phyloP scores from a whole-genome alignment of 257 asterid genomes.

The Fraxinus excelsior region DNA sequence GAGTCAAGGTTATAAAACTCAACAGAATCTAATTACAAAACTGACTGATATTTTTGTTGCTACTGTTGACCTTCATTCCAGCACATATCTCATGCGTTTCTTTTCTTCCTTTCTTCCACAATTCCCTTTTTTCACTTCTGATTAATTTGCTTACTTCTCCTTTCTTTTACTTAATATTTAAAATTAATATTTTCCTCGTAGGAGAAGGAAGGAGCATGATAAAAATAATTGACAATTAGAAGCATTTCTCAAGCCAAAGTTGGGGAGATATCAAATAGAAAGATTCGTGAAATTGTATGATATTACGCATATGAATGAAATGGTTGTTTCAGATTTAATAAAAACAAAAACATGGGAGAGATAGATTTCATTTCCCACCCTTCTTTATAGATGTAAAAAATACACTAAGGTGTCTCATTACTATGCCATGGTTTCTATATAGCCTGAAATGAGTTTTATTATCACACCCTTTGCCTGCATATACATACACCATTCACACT shows the following conservation, averaged over 20 bases:
- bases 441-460: neutral
- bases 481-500: neutral
- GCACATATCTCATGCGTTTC: neutral
- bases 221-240: constrained; percentile 6
- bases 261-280: neutral
- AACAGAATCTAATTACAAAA: neutral
- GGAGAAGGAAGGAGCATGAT: neutral
- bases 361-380: neutral
- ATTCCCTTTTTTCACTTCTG: neutral
- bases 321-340: neutral
- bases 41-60: neutral
- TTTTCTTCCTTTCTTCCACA: neutral
- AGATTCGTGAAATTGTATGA: neutral
- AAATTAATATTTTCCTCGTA: neutral
- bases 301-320: neutral
- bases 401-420: neutral
- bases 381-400: neutral
- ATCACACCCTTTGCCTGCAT: neutral
- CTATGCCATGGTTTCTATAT: neutral
- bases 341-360: neutral
- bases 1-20: neutral
- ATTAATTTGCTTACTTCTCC: neutral
- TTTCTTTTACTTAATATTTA: neutral
- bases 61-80: neutral
- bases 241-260: neutral